These are phyloP conservation scores for Podospora conica DNA, from an alignment of 495 filamentous ascomycete genomes.

Conservation along the genomic window DNA sequence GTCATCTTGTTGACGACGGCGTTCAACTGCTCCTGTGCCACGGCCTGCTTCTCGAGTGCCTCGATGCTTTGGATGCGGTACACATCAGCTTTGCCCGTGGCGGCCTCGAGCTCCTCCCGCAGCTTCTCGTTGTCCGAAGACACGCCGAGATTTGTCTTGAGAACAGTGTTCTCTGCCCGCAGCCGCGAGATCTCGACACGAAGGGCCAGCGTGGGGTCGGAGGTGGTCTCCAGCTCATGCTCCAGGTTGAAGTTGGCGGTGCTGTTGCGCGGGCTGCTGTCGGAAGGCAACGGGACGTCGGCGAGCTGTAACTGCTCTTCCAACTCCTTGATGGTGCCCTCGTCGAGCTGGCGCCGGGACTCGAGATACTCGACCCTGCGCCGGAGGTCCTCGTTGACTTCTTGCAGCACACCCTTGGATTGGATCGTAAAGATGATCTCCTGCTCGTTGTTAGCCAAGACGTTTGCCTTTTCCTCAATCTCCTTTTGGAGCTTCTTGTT, in stretches of 20 bases:
- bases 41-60: slow-evolving; percentile 44
- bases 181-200: slow-evolving; percentile 45
- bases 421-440: slow-evolving; percentile 35
- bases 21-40: slow-evolving; percentile 46
- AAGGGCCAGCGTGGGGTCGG: slow-evolving; percentile 25
- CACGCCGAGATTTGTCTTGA: slow-evolving; percentile 43
- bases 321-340: slow-evolving; percentile 38
- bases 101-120: slow-evolving; percentile 42
- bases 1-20: slow-evolving; percentile 41
- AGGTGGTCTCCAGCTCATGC: slow-evolving; percentile 35
- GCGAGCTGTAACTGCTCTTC: slow-evolving; percentile 40
- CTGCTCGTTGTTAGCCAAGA: slow-evolving; percentile 38
- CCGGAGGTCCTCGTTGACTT: slow-evolving; percentile 28
- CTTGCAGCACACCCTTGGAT: slow-evolving; percentile 30
- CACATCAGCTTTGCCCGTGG: slow-evolving; percentile 30
- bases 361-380: slow-evolving; percentile 30
- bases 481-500: slow-evolving; percentile 50
- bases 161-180: slow-evolving; percentile 47
- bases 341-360: slow-evolving; percentile 31
- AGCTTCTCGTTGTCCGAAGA: slow-evolving; percentile 45
- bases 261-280: slow-evolving; percentile 19
- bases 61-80: slow-evolving; percentile 43
- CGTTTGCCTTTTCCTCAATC: slow-evolving; percentile 29
- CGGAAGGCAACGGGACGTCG: slow-evolving; percentile 18
- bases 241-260: slow-evolving; percentile 33